Evolutionary conservation across 371 early-diverging fungal species (phyloP), one percentile per base, ranked within the genome.

Genomic region (Lichtheimia corymbifera): DNA sequence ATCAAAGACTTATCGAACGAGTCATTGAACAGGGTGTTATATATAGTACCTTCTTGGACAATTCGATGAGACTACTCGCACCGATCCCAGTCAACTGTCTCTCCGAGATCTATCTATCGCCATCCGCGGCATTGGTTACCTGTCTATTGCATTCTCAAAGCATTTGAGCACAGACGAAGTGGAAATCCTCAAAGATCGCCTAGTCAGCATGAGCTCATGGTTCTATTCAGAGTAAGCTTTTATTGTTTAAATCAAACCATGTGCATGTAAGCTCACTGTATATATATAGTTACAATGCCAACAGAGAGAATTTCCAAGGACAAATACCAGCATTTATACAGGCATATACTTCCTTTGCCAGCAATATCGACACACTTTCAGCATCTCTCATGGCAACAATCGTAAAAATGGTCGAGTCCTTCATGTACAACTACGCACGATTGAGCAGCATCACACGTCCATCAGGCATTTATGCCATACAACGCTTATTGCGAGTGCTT

Each of bases 91-190:
- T n/a, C 60, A 76, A 14, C 76, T 80, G 20, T 80, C 84, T 20
- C 66, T 88, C 35, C 65, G 60, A 15, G 57, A 62, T 17, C 50
- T 77, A 1, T 88, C 92, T 2, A 73, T 86, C 3, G 86, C 89
- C 4, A 84, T 93, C 44, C 78, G 88, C 52, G 87, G 89, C 11
- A 80, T 88, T 40, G 93, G 93, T 0, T 83, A 87, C 56, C 86
- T 93, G 60, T 82, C 90, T 0, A 75, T 75, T n/a, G 83, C 85
- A 0, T 87, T 81, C 66, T 80, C 78, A 47, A 70, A 67, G 12
- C 76, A 77, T 14, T 58, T 82, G 59, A 57, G 69, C 0, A 59
- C 60, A 17, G 73, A 76, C 6, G 82, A 86, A 43, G 66, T 86
- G 17, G 66, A 73, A 12, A 55, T 62, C 2, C 53, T 91, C 9